Base-by-base conservation (phyloP, 192 early-diverging fungal genomes). In the Jimgerdemannia lactiflua region DNA sequence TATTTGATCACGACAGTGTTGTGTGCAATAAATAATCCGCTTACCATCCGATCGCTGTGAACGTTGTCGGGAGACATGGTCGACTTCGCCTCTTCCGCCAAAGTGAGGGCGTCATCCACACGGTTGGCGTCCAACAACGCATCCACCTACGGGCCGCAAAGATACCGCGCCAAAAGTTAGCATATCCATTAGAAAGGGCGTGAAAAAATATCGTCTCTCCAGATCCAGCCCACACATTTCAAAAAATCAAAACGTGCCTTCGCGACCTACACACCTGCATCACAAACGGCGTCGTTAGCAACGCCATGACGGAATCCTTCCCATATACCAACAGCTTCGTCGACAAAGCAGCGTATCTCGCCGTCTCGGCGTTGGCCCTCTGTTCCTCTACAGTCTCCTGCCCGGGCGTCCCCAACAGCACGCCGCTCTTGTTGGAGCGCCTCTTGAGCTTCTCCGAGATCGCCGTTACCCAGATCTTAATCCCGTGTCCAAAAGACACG, bases 51-150 rank as follows among this genome's bases (percentile, higher is more conserved):
- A 65, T 87, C 79, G 42, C 79, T 74, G 69, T 87, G 84, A 9
- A 81, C 76, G 71, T 86, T 85, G 69, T 85, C 84, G 2, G 77
- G 70, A 0, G 84, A 82, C 39, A 89, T 84, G 2, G 81, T 84
- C 3, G 77, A 71, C 9, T 59, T 64, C 3, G 85, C 75, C 29
- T 86, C 81, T 69, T 93, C 91, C 0, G 89, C 87, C 29, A 90
- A 74, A 40, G 81, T 73, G 18, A 95, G 67, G 4, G 91, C 94
- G 65, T 88, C 86, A 64, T 91, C 89, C 2, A 95, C 75, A 42
- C 77, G 80, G 14, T 83, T 77, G 17, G 78, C 41, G 39, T 92
- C 87, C 20, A 95, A 71, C 41, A 95, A 71, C n/a, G 72, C 63
- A 63, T 89, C 86, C 29, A 80, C 89, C 83, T 84, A 10, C 49